phyloP scores from a whole-genome alignment of 805 yeast genomes.

The Wickerhamiella bombiphila region DNA sequence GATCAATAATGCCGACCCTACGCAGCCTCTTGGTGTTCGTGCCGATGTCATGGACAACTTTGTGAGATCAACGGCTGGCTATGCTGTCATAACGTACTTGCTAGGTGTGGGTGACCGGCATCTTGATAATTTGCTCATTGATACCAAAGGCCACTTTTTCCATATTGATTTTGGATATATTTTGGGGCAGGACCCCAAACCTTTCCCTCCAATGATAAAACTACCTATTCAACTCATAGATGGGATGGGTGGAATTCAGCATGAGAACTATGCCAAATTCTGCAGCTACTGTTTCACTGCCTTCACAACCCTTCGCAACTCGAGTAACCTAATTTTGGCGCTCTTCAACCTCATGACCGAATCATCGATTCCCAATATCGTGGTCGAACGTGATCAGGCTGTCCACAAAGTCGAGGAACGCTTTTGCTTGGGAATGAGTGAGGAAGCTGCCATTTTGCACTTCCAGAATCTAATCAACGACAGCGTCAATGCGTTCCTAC shows the following conservation, averaged over 20 bases:
- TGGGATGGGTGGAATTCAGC: constrained; percentile 90
- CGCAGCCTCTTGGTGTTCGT: constrained; percentile 29
- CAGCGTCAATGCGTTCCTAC: constrained; percentile 83
- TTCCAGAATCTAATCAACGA: constrained; percentile 90
- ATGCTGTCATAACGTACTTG: constrained; percentile 87
- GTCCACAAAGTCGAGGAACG: constrained; percentile 86
- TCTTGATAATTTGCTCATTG: constrained; percentile 71
- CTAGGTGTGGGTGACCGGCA: constrained; percentile 97
- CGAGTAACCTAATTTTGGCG: constrained; percentile 78
- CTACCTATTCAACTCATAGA: constrained; percentile 92
- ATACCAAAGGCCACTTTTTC: constrained; percentile 78
- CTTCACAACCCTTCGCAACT: constrained; percentile 76
- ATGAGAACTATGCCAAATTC: constrained; percentile 73
- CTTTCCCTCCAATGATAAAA: constrained; percentile 97
- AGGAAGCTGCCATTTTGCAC: constrained; percentile 89
- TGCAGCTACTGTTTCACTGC: constrained; percentile 90
- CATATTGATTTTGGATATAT: constrained; percentile 98
- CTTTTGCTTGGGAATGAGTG: constrained; percentile 83
- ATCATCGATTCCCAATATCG: constrained; percentile 82
- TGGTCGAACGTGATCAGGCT: constrained; percentile 70
- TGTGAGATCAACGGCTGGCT: constrained; percentile 92
- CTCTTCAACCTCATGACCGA: constrained; percentile 87
- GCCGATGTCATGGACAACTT: constrained; percentile 79
- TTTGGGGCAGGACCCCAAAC: constrained; percentile 93
- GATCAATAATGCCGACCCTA: constrained; percentile 43